phyloP scores from a whole-genome alignment of 352 stramenopile genomes.

The Phytopythium boreale region DNA sequence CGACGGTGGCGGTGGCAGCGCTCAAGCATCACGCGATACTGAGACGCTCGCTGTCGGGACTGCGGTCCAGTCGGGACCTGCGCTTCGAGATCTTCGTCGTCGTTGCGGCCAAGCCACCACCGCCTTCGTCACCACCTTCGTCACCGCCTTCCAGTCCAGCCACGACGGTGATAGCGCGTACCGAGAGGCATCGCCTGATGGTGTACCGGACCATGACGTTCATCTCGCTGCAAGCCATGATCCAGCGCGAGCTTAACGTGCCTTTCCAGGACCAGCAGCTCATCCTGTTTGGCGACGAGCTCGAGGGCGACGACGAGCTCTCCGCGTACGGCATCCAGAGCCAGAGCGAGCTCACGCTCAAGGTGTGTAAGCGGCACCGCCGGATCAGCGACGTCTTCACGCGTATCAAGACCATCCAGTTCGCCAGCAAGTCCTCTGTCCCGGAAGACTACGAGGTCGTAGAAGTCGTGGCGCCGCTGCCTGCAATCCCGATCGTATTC shows the following conservation, averaged over 20 bases:
- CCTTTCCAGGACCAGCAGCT: slow-evolving; percentile 63
- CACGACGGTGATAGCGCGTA: background rate
- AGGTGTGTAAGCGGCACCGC: slow-evolving; percentile 41
- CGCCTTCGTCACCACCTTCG: slow-evolving; percentile 11
- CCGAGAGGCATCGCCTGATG: slow-evolving; percentile 18
- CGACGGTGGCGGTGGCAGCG: background rate
- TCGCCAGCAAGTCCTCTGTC: slow-evolving; percentile 17
- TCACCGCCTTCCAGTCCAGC: background rate
- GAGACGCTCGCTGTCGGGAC: slow-evolving; percentile 16
- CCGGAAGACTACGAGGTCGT: slow-evolving; percentile 57
- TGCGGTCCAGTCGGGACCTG: slow-evolving; percentile 21
- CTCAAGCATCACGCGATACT: slow-evolving; percentile 2
- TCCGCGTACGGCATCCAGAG: slow-evolving; percentile 51
- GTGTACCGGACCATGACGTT: slow-evolving; percentile 50
- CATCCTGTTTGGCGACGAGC: slow-evolving; percentile 48
- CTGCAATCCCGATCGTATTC: slow-evolving; percentile 50
- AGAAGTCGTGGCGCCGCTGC: slow-evolving; percentile 54
- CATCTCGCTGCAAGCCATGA: slow-evolving; percentile 43
- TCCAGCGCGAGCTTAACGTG: slow-evolving; percentile 55
- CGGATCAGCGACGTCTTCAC: slow-evolving; percentile 62
- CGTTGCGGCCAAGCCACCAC: slow-evolving; percentile 24
- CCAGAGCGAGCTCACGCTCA: slow-evolving; percentile 45
- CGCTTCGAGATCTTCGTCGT: slow-evolving; percentile 56
- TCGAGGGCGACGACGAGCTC: slow-evolving; percentile 65
- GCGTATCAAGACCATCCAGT: slow-evolving; percentile 56